Conservation (phyloP, 352 stramenopile genomes). For the Pelagophyceae sp. region DNA sequence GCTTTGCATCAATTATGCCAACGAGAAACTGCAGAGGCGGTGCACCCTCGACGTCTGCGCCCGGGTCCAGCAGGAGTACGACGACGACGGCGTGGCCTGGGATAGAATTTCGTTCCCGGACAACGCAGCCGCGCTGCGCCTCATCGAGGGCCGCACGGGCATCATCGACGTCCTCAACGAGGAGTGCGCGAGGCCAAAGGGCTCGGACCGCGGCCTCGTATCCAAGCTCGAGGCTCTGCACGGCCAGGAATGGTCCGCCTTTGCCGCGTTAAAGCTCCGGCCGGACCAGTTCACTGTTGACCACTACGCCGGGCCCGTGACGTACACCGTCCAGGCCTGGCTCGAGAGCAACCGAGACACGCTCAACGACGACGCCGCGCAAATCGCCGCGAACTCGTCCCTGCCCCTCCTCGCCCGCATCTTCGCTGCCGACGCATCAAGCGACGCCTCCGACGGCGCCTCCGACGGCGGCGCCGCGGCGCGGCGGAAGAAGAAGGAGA, state of each 20-base stretch:
- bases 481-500: neutral
- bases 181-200: constrained; percentile 80
- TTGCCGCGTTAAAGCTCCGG: neutral
- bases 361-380: constrained; percentile 45
- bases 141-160: constrained; percentile 38
- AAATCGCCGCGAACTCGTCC: constrained; percentile 1
- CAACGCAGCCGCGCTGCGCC: neutral
- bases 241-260: constrained; percentile 49
- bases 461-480: too few species aligned
- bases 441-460: neutral
- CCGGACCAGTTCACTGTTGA: constrained; percentile 40
- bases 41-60: constrained; percentile 78
- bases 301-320: constrained; percentile 84
- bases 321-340: constrained; percentile 83
- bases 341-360: constrained; percentile 92
- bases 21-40: constrained; percentile 68
- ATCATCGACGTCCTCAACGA: constrained; percentile 89
- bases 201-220: constrained; percentile 47
- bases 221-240: constrained; percentile 74
- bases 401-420: neutral
- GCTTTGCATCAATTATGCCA: constrained; percentile 67
- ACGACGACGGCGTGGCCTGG: constrained; percentile 70
- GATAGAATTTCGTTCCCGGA: neutral
- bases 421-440: neutral
- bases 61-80: constrained; percentile 92